Conservation (phyloP, 2,329 filamentous ascomycete genomes). For the Xylariales sp. region DNA sequence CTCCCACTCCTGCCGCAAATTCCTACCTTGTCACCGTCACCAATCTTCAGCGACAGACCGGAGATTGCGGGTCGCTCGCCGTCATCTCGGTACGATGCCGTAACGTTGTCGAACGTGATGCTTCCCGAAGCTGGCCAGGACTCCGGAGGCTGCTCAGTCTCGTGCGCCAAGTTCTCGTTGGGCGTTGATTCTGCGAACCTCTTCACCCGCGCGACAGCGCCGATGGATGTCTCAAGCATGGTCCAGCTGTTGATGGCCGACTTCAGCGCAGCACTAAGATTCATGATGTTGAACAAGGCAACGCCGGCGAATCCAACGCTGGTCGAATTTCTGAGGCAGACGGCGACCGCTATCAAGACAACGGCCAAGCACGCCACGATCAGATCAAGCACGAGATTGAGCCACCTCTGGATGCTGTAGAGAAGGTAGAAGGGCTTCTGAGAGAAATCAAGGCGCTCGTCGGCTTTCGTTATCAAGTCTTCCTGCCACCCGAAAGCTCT, state of each 20-base stretch:
- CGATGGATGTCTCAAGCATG: conserved; percentile 7
- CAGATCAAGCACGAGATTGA: conserved; percentile 28
- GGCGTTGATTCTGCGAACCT: conserved; percentile 2
- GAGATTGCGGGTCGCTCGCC: neutral
- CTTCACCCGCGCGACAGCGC: conserved; percentile 6
- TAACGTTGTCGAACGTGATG: neutral
- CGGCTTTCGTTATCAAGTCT: conserved; percentile 26
- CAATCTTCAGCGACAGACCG: conserved; percentile 20
- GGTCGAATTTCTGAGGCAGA: conserved; percentile 16
- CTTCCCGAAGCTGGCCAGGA: neutral
- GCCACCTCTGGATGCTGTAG: conserved; percentile 26
- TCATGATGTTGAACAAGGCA: conserved; percentile 30
- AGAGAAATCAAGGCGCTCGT: conserved; percentile 21
- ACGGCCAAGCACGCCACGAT: conserved; percentile 25
- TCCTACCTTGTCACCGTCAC: conserved; percentile 28
- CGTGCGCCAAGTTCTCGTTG: conserved; percentile 1
- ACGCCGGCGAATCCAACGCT: conserved; percentile 29
- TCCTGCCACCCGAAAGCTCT: conserved; percentile 41
- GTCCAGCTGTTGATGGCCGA: conserved; percentile 21
- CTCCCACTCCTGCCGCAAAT: conserved; percentile 33
- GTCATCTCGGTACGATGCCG: conserved; percentile 3
- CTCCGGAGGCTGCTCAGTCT: conserved; percentile 2
- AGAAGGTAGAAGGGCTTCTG: conserved; percentile 29
- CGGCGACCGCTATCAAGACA: conserved; percentile 23
- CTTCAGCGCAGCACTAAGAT: conserved; percentile 30